Evolutionary conservation across 179 eudicot genomes (phyloP).

Genomic region (Spinacia oleracea): DNA sequence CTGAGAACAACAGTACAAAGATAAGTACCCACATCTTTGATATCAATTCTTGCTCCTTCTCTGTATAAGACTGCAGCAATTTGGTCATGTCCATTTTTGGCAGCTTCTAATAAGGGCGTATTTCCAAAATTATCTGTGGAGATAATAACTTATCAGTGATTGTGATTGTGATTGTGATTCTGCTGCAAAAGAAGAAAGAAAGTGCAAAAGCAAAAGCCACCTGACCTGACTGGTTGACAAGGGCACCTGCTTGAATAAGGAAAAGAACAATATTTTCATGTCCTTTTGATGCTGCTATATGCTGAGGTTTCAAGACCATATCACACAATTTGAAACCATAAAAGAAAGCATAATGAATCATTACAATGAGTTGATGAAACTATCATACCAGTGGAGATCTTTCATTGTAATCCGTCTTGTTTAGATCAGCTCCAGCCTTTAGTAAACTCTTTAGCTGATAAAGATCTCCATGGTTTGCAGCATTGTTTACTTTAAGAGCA

Average conservation of each 20-base stretch:
- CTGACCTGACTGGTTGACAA: constrained; percentile 58
- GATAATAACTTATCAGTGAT: constrained; percentile 15
- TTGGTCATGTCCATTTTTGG: constrained; percentile 61
- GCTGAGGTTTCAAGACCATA: constrained; percentile 35
- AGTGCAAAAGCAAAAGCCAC: constrained; percentile 27
- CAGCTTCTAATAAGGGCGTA: constrained; percentile 71
- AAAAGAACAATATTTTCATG: constrained; percentile 50
- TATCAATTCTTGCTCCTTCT: constrained; percentile 49
- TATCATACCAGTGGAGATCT: constrained; percentile 80
- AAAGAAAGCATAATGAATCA: neutral
- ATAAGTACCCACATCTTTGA: constrained; percentile 54
- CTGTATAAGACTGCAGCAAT: constrained; percentile 54
- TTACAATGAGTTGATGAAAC: neutral
- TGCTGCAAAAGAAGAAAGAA: constrained; percentile 1
- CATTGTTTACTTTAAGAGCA: constrained; percentile 78
- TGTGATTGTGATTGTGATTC: no score
- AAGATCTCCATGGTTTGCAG: constrained; percentile 77
- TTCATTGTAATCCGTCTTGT: constrained; percentile 86
- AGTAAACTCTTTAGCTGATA: constrained; percentile 70
- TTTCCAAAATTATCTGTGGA: constrained; percentile 62
- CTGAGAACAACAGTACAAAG: constrained; percentile 57
- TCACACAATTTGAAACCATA: neutral
- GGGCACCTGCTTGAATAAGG: constrained; percentile 56
- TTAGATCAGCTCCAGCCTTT: constrained; percentile 86
- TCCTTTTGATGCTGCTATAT: constrained; percentile 76